phyloP scores from a whole-genome alignment of 805 yeast genomes.

The Citeromyces matritensis region DNA sequence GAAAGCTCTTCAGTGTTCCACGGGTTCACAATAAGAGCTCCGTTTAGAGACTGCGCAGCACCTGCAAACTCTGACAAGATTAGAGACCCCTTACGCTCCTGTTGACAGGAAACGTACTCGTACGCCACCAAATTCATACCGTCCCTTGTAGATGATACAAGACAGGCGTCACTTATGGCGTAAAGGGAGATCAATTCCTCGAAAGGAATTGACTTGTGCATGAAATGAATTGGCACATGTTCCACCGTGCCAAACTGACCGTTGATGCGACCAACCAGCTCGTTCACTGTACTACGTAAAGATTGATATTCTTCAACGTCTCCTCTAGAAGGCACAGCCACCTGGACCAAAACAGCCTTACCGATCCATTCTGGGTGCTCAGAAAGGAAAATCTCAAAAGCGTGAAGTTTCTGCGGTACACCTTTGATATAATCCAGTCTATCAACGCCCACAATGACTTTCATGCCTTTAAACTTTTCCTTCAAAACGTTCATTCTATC shows the following conservation, averaged over 20 bases:
- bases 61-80: constrained; percentile 94
- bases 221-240: constrained; percentile 92
- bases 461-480: constrained; percentile 48
- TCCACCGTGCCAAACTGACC: constrained; percentile 95
- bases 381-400: constrained; percentile 80
- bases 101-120: constrained; percentile 94
- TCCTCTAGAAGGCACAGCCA: constrained; percentile 95
- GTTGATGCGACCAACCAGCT: constrained; percentile 89
- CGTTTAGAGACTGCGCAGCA: constrained; percentile 96
- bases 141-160: constrained; percentile 90
- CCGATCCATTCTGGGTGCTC: constrained; percentile 99
- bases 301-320: constrained; percentile 97
- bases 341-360: constrained; percentile 87
- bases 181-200: constrained; percentile 85
- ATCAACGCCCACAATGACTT: constrained; percentile 93
- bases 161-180: constrained; percentile 74
- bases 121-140: constrained; percentile 97
- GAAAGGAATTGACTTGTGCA: constrained; percentile 86
- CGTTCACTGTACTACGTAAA: constrained; percentile 86
- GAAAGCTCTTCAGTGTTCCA: constrained; percentile 96
- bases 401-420: constrained; percentile 93
- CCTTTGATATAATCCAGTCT: constrained; percentile 95
- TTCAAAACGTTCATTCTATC: constrained; percentile 50
- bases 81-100: constrained; percentile 63
- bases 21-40: constrained; percentile 88